Evolutionary conservation across 352 stramenopile genomes (phyloP).

Genomic region (Pythium sukuiense): DNA sequence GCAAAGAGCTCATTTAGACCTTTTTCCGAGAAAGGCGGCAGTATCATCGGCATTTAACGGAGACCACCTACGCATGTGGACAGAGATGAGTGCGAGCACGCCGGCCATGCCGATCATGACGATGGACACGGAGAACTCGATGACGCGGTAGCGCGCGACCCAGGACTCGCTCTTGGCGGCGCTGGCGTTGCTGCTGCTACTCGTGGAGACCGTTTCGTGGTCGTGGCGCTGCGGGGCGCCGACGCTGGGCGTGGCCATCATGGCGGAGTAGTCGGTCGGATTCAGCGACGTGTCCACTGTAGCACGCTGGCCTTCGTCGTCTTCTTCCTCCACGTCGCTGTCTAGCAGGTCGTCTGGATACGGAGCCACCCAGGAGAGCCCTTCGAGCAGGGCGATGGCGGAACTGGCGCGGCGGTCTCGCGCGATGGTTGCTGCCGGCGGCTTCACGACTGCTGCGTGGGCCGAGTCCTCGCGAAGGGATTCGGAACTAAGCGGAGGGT

Average conservation of each 20-base stretch:
- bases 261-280: constrained; percentile 11
- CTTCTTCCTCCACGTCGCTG: constrained; percentile 14
- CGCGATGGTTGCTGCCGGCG: constrained; percentile 6
- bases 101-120: constrained; percentile 49
- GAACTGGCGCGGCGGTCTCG: constrained; percentile 22
- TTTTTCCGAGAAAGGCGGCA: not conserved
- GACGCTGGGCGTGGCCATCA: constrained; percentile 8
- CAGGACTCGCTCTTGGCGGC: constrained; percentile 19
- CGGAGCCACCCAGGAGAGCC: constrained; percentile 7
- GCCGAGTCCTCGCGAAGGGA: not conserved
- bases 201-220: not conserved
- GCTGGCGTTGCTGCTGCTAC: not conserved
- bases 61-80: constrained; percentile 46
- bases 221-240: not conserved
- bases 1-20: not conserved
- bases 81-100: constrained; percentile 50
- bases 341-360: constrained; percentile 11
- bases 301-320: constrained; percentile 7
- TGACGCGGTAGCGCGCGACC: constrained; percentile 36
- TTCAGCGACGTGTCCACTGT: constrained; percentile 23
- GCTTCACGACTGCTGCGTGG: constrained; percentile 10
- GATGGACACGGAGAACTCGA: constrained; percentile 53
- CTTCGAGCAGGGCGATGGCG: constrained; percentile 22
- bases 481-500: not conserved
- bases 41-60: no score